A percentile compares a stretch with the other conserved stretches of the same genome.
Evolutionary conservation across 2,329 filamentous ascomycete genomes (phyloP).

Genomic region (Rhytidhysteron rufulum): DNA sequence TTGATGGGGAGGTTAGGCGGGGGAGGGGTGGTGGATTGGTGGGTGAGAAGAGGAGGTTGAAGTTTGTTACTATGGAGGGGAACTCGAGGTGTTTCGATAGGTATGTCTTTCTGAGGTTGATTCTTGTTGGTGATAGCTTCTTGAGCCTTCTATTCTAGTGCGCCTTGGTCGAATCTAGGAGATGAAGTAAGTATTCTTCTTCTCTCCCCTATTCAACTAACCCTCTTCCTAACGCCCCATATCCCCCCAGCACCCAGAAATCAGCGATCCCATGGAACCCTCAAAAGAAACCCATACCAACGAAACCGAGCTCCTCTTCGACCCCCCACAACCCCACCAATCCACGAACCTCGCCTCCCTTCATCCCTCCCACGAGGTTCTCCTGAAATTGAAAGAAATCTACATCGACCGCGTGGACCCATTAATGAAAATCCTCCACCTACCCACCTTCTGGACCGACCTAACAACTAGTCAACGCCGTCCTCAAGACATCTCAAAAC

Average conservation of each 20-base stretch:
- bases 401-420: constrained; percentile 53
- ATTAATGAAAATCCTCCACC: constrained; percentile 25
- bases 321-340: constrained; percentile 7
- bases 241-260: constrained; percentile 15
- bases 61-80: constrained; percentile 15
- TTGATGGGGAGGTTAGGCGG: constrained; percentile 6
- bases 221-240: not conserved
- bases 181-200: constrained; percentile 20
- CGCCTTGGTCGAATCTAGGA: constrained; percentile 25
- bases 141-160: constrained; percentile 13
- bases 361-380: constrained; percentile 1
- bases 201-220: constrained; percentile 6
- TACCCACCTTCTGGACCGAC: constrained; percentile 47
- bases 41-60: constrained; percentile 10
- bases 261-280: constrained; percentile 5
- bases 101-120: no score
- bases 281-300: not conserved
- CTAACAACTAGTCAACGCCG: constrained; percentile 58
- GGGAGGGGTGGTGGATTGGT: no score
- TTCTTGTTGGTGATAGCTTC: constrained; percentile 1
- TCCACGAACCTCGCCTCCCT: constrained; percentile 3
- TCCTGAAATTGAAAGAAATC: constrained; percentile 52
- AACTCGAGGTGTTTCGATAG: constrained; percentile 21
- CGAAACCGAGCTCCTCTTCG: constrained; percentile 4
- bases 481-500: constrained; percentile 49